Evolutionary conservation across 2,329 filamentous ascomycete genomes (phyloP), one percentile per base, ranked within the genome.

Genomic region (Aspergillus flavus): DNA sequence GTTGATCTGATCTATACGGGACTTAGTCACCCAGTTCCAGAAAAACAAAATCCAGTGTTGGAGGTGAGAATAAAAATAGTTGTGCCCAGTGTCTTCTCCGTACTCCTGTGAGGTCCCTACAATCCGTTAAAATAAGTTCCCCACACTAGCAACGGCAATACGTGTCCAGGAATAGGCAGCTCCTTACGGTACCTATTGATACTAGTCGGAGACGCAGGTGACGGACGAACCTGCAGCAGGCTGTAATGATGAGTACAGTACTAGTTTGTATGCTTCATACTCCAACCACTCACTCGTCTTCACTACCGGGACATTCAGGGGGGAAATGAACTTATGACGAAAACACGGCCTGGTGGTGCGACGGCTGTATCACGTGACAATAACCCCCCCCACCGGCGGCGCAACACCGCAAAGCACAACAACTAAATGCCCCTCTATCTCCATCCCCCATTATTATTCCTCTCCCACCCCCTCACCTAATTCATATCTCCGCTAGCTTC

Each of bases 391-490:
- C 74, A 73, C 72, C 68, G 72, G 67, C 70, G 70, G 70, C 62
- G 62, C 61, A 61, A 62, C 64, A 67, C 58, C 66, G 65, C 64
- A 45, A 70, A 71, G 68, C 68, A 67, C 70, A 75, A 75, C 71
- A 73, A 72, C 72, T 69, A 64, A 68, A 68, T 75, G 73, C 75
- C 73, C 73, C 74, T 76, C 75, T 73, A 72, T 75, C 71, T 75
- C 66, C 59, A 62, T 60, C 64, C 59, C 65, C 53, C 61, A 57
- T 53, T 53, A 61, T 62, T 63, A 62, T 57, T 57, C 43, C 53
- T 65, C 61, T 64, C 59, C 59, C 61, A 53, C 52, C 63, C 64
- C 61, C 64, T 66, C 61, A 61, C 54, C 58, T 26, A 59, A 61
- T 53, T 36, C 36, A 39, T 28, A 28, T 23, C 36, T 52, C 48